Evolutionary conservation across 1,139 yeast species (phyloP), one percentile per base, ranked within the genome.

Genomic region (Taphrina deformans): DNA sequence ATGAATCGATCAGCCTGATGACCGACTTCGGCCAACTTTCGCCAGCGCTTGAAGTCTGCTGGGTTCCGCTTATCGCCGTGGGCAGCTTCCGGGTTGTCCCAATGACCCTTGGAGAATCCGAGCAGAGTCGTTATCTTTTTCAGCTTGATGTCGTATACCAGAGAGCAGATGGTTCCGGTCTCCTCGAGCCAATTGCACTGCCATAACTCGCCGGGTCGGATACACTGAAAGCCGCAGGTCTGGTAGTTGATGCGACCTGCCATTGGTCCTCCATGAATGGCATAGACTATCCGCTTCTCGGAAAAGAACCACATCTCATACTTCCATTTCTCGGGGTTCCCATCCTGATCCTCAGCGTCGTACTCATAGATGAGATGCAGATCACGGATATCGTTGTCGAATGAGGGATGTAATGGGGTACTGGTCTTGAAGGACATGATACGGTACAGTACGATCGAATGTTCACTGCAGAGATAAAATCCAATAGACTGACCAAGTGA

Each of bases 181-280:
- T 48, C 53, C 35, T 48, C 53, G 16, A 48, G 53, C 53, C 53
- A 48, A 48, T 48, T 48, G 18, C 53, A 48, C 53, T 48, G 53
- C 53, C 53, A 38, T 7, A 38, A n/a, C 27, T 44, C 50, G 50
- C 50, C 50, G 6, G 50, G 50, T 21, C 50, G 23, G 29, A 44
- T 44, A 16, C 50, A 44, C 29, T 44, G 50, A 10, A 1, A 44
- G 16, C 29, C 29, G 29, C 50, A 44, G 27, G 50, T 44, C 27
- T 44, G 50, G 7, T 44, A 44, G n/a, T 44, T 44, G 50, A 44
- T 44, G 29, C 50, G 50, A 16, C 50, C 50, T 6, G 50, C 50
- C 50, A 44, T 44, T 6, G 50, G 50, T 1, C 50, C 50, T 21
- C 50, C 50, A 6, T 44, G 50, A 26, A 44, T 44, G 29, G 50